phyloP scores from a whole-genome alignment of 345 rosid species.

The Gossypium sturtianum region DNA sequence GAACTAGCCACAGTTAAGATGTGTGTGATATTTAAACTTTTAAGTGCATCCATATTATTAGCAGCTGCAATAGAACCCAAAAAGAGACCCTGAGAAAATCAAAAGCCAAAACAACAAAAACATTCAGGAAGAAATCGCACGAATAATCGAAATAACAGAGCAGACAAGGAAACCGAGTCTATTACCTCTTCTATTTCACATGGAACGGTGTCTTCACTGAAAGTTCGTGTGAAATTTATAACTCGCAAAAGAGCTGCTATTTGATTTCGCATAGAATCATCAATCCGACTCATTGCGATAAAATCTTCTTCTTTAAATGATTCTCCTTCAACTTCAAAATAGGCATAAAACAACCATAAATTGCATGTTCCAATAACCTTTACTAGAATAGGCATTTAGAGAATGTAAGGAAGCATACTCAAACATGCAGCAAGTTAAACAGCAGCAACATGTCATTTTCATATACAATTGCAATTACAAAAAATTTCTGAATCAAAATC shows the following conservation, averaged over 20 bases:
- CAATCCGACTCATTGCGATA: constrained; percentile 15
- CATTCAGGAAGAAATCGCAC: background rate
- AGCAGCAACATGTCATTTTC: background rate
- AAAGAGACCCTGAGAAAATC: constrained; percentile 36
- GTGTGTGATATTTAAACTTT: constrained; percentile 36
- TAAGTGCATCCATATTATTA: constrained; percentile 34
- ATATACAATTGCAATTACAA: background rate
- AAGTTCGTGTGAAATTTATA: constrained; percentile 31
- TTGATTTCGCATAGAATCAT: constrained; percentile 33
- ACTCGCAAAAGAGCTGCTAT: constrained; percentile 44
- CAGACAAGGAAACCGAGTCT: background rate
- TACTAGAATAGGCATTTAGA: background rate
- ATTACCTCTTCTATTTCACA: constrained; percentile 33
- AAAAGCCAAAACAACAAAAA: background rate
- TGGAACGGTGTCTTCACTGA: constrained; percentile 46
- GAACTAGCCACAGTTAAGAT: constrained; percentile 42
- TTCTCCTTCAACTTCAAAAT: background rate
- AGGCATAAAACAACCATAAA: background rate
- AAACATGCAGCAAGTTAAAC: background rate
- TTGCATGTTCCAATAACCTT: background rate
- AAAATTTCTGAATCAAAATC: background rate
- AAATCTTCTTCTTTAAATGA: background rate
- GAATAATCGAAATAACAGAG: background rate
- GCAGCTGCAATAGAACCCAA: constrained; percentile 50
- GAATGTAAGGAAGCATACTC: background rate